phyloP scores from a whole-genome alignment of 1,284 basidiomycete genomes.

The Vanrija pseudolonga region DNA sequence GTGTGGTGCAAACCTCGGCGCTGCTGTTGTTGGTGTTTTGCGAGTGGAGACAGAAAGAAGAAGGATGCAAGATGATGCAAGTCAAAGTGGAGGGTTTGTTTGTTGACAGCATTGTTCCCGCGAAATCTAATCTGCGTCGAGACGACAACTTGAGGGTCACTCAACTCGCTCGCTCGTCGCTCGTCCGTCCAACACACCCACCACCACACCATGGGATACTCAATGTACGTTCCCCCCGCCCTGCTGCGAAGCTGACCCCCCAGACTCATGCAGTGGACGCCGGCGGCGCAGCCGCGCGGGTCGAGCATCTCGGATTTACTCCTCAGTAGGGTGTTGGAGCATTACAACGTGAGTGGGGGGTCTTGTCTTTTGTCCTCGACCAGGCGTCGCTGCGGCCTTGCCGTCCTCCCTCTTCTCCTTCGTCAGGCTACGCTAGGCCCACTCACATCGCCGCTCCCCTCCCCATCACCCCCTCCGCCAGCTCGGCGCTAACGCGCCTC shows the following conservation, averaged over 20 bases:
- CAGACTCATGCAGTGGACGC: slow-evolving; percentile 44
- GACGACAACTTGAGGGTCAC: background rate
- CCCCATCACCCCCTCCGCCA: no score
- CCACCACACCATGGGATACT: slow-evolving; percentile 27
- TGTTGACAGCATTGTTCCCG: background rate
- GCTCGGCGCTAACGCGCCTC: background rate
- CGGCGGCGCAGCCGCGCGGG: slow-evolving; percentile 20
- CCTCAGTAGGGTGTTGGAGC: slow-evolving; percentile 35
- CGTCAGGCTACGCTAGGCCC: no score
- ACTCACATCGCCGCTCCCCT: background rate
- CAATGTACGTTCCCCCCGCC: slow-evolving; percentile 24
- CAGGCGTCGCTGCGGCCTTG: background rate
- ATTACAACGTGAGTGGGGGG: slow-evolving; percentile 31
- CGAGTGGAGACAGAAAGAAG: no score
- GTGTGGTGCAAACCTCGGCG: no score
- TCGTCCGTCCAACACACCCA: background rate
- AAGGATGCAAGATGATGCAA: background rate
- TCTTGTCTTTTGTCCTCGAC: background rate
- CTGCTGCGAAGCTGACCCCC: slow-evolving; percentile 4
- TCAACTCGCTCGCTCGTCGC: no score
- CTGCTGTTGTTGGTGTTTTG: no score
- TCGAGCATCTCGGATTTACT: slow-evolving; percentile 35
- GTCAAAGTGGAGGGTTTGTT: background rate
- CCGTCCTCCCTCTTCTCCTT: background rate
- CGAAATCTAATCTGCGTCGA: background rate